Percentiles rank a stretch among this genome's conserved stretches.
Evolutionary conservation across 1,284 basidiomycete genomes (phyloP).

Genomic region (Fomitopsis palustris): DNA sequence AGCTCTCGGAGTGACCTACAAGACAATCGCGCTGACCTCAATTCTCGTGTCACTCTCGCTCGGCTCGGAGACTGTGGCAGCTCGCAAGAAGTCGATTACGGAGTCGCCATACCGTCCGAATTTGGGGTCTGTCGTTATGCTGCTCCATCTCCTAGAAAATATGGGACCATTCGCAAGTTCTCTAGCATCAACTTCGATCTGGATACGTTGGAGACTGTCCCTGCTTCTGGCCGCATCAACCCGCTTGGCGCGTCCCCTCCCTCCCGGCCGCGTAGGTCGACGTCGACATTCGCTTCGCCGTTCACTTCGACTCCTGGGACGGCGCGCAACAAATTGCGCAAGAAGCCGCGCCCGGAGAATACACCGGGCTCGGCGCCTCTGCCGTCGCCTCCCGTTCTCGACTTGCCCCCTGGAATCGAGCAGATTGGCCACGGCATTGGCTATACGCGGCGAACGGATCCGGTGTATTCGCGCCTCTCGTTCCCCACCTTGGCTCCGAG

Average conservation of each 20-base stretch:
- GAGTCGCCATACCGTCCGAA: slow-evolving; percentile 8
- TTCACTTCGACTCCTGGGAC: slow-evolving; percentile 24
- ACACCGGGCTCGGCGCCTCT: slow-evolving; percentile 15
- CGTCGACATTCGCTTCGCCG: slow-evolving; percentile 25
- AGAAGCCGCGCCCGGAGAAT: slow-evolving; percentile 28
- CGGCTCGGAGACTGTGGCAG: neutral
- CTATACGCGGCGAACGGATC: slow-evolving; percentile 33
- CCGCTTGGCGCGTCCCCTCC: slow-evolving; percentile 3
- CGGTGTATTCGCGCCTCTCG: slow-evolving; percentile 14
- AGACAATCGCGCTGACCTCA: neutral
- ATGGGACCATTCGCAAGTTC: slow-evolving; percentile 25
- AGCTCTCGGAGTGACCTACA: neutral
- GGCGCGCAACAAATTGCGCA: slow-evolving; percentile 38
- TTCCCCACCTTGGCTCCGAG: slow-evolving; percentile 21
- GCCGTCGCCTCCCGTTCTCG: slow-evolving; percentile 12
- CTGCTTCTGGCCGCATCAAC: slow-evolving; percentile 1
- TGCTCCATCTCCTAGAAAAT: slow-evolving; percentile 4
- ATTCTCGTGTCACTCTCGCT: neutral
- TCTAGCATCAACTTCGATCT: slow-evolving; percentile 32
- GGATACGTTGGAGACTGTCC: slow-evolving; percentile 26
- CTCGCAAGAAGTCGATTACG: slow-evolving; percentile 1
- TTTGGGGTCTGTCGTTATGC: slow-evolving; percentile 4
- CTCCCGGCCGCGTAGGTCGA: slow-evolving; percentile 13
- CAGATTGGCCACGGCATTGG: slow-evolving; percentile 56
- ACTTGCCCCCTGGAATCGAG: slow-evolving; percentile 44